phyloP scores from a whole-genome alignment of 1,139 yeast species.

The Tardiomyces depauwii region DNA sequence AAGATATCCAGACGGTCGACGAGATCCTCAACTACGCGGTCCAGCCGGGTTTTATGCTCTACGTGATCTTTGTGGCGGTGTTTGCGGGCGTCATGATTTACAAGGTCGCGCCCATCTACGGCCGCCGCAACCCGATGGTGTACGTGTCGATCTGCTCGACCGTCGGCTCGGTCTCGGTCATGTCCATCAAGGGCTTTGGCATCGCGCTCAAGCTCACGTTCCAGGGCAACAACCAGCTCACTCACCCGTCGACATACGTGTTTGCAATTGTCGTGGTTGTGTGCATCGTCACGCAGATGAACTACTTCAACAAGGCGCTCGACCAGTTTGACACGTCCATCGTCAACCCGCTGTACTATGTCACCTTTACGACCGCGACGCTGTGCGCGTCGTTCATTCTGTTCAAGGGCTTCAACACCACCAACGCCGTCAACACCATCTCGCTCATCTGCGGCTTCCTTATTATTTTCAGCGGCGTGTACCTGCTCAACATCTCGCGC shows the following conservation, averaged over 20 bases:
- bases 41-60: slow-evolving; percentile 67
- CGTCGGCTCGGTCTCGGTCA: slow-evolving; percentile 85
- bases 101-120: slow-evolving; percentile 71
- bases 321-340: slow-evolving; percentile 91
- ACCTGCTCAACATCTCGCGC: slow-evolving; percentile 67
- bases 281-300: slow-evolving; percentile 86
- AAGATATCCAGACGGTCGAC: slow-evolving; percentile 79
- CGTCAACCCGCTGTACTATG: slow-evolving; percentile 85
- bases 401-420: slow-evolving; percentile 79
- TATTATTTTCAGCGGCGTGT: slow-evolving; percentile 82
- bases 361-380: slow-evolving; percentile 84
- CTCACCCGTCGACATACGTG: slow-evolving; percentile 73
- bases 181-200: slow-evolving; percentile 90
- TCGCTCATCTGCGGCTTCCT: slow-evolving; percentile 82
- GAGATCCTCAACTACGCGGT: slow-evolving; percentile 75
- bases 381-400: slow-evolving; percentile 76
- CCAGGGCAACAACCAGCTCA: slow-evolving; percentile 82
- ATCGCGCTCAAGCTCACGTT: slow-evolving; percentile 80
- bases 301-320: slow-evolving; percentile 83
- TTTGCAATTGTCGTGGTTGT: slow-evolving; percentile 68
- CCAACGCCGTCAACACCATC: slow-evolving; percentile 68
- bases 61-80: slow-evolving; percentile 47
- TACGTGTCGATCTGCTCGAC: slow-evolving; percentile 83
- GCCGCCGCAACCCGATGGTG: slow-evolving; percentile 77
- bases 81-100: slow-evolving; percentile 75